These are phyloP conservation scores for Aspergillus carbonarius DNA, from an alignment of 2,329 filamentous ascomycete species.

Conservation along the genomic window DNA sequence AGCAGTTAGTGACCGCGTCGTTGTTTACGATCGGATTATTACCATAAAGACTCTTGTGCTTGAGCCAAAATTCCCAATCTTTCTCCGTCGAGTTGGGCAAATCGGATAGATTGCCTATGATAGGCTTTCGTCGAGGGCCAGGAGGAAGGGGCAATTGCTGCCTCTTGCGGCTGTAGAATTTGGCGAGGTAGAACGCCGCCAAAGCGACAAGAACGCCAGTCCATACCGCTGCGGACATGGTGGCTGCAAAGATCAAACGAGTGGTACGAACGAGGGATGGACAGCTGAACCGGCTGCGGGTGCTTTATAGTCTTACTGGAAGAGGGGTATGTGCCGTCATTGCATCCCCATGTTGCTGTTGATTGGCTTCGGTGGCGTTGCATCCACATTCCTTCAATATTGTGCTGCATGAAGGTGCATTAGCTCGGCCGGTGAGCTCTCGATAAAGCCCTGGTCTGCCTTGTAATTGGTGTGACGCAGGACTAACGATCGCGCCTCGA, in stretches of 20 bases:
- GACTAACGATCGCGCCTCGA: not conserved
- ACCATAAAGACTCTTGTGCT: slow-evolving; percentile 42
- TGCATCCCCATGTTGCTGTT: not conserved
- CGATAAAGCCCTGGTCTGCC: not conserved
- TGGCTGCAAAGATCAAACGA: not conserved
- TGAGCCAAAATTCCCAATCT: slow-evolving; percentile 42
- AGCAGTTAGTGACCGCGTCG: not conserved
- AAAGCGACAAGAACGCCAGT: not conserved
- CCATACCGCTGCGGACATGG: not conserved
- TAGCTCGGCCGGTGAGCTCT: not conserved
- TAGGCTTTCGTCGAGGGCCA: slow-evolving; percentile 47
- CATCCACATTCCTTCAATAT: not conserved
- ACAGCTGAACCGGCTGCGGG: not conserved
- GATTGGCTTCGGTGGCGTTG: not conserved
- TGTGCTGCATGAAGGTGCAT: not conserved
- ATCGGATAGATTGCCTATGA: slow-evolving; percentile 51
- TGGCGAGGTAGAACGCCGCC: not conserved
- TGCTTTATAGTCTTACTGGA: not conserved
- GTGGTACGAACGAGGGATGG: not conserved
- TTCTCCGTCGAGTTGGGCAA: slow-evolving; percentile 40
- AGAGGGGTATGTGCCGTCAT: not conserved
- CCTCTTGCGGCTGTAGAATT: not conserved
- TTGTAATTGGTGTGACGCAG: not conserved
- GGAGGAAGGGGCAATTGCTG: slow-evolving; percentile 40
- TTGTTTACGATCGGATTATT: not conserved